Percentiles rank a stretch among this genome's conserved stretches.
Conservation (phyloP, 805 yeast genomes). For the Phaffomyces thermotolerans region DNA sequence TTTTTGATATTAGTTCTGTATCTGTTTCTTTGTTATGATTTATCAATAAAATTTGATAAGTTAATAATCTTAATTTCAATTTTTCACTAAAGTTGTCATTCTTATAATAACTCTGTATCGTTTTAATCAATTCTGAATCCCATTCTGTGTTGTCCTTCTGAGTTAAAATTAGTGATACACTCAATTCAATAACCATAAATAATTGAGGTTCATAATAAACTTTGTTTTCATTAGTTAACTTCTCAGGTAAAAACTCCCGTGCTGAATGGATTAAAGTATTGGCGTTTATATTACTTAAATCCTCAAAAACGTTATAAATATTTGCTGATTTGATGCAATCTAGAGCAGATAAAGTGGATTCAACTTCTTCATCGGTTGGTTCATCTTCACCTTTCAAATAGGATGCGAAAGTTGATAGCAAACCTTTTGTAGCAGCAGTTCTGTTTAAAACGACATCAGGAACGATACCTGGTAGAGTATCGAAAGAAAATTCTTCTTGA, state of each 20-base stretch:
- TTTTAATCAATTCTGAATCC: constrained; percentile 13
- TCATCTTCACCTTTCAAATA: constrained; percentile 93
- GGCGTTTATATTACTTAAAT: constrained; percentile 25
- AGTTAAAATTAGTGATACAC: constrained; percentile 11
- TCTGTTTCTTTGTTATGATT: background rate
- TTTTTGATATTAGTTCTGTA: background rate
- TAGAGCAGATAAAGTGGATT: constrained; percentile 70
- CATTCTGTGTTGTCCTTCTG: background rate
- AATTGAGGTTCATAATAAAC: constrained; percentile 17
- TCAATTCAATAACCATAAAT: constrained; percentile 41
- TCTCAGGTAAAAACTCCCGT: constrained; percentile 29
- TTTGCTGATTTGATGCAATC: constrained; percentile 77
- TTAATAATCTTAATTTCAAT: constrained; percentile 34
- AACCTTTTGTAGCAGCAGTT: constrained; percentile 61
- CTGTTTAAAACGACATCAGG: constrained; percentile 63
- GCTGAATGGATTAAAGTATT: constrained; percentile 25
- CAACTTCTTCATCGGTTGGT: constrained; percentile 91
- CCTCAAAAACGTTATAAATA: constrained; percentile 47
- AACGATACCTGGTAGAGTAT: constrained; percentile 49
- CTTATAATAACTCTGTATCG: constrained; percentile 14
- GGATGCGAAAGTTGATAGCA: constrained; percentile 88
- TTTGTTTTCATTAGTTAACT: constrained; percentile 24
- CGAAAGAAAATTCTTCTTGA: constrained; percentile 48
- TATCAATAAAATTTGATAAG: constrained; percentile 44
- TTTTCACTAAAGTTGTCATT: constrained; percentile 19